phyloP scores from a whole-genome alignment of 2,329 filamentous ascomycete genomes.

The Neopestalotiopsis clavispora region DNA sequence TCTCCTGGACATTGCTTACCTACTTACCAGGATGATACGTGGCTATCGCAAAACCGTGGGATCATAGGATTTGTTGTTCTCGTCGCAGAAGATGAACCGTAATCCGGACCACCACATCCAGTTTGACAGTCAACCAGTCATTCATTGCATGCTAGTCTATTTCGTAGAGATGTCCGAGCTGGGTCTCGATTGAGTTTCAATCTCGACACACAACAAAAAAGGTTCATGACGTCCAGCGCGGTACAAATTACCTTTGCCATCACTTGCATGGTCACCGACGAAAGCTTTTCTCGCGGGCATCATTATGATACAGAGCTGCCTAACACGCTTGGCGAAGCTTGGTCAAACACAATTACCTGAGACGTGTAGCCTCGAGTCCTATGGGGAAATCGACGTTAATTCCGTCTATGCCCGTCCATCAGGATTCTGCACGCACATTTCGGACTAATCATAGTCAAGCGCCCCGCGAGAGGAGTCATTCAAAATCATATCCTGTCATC shows the following conservation, averaged over 20 bases:
- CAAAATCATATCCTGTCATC: background rate
- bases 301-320: background rate
- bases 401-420: background rate
- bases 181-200: background rate
- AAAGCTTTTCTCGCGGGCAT: background rate
- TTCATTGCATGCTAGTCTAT: too few relatives aligned
- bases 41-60: too few relatives aligned
- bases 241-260: background rate
- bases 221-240: background rate
- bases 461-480: background rate
- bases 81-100: too few relatives aligned
- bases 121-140: too few relatives aligned
- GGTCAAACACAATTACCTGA: background rate
- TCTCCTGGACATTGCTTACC: too few relatives aligned
- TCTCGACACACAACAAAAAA: background rate
- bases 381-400: background rate
- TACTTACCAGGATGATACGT: too few relatives aligned
- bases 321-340: background rate
- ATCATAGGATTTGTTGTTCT: too few relatives aligned
- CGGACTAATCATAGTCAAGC: background rate
- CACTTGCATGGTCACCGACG: background rate
- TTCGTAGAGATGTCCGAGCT: background rate
- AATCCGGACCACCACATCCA: too few relatives aligned
- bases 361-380: background rate
- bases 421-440: too few relatives aligned